Conservation (phyloP, 352 stramenopile species). For the Globisporangium okanoganense region DNA sequence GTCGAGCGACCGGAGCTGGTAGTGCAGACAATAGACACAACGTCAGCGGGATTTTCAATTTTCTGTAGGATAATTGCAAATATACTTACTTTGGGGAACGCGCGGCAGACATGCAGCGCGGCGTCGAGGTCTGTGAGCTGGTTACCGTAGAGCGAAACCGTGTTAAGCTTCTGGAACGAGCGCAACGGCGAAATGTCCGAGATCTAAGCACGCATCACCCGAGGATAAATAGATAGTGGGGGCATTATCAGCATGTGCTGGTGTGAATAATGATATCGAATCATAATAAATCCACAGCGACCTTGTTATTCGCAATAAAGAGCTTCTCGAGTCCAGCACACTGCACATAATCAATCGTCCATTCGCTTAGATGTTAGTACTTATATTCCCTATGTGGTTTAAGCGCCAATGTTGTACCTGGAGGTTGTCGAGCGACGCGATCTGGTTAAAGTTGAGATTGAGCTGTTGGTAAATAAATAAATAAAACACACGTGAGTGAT, state of each 20-base stretch:
- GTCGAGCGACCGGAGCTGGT: constrained; percentile 62
- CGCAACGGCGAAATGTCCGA: constrained; percentile 42
- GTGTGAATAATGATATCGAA: too few species aligned
- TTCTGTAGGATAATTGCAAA: not conserved
- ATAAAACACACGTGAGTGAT: not conserved
- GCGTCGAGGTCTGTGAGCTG: constrained; percentile 39
- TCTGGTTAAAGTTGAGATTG: constrained; percentile 71
- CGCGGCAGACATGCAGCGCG: constrained; percentile 44
- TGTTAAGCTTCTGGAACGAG: constrained; percentile 45
- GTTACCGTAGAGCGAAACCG: constrained; percentile 63
- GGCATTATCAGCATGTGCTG: too few species aligned
- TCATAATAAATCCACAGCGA: constrained; percentile 1
- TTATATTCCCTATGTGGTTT: too few species aligned
- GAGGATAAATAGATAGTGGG: not conserved
- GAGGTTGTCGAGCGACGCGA: constrained; percentile 41
- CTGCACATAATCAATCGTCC: constrained; percentile 16
- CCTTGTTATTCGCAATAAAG: constrained; percentile 59
- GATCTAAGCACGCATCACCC: constrained; percentile 22
- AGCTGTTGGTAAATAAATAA: constrained; percentile 23
- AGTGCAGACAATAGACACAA: not conserved
- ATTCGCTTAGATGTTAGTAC: too few species aligned
- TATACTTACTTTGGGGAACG: constrained; percentile 36
- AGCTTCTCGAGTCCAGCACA: constrained; percentile 59
- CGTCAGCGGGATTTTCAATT: not conserved
- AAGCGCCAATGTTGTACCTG: constrained; percentile 26